A percentile compares a stretch with the other conserved stretches of the same genome.
These are phyloP conservation scores for Capronia americana DNA, from an alignment of 2,329 filamentous ascomycete species.

Conservation along the genomic window DNA sequence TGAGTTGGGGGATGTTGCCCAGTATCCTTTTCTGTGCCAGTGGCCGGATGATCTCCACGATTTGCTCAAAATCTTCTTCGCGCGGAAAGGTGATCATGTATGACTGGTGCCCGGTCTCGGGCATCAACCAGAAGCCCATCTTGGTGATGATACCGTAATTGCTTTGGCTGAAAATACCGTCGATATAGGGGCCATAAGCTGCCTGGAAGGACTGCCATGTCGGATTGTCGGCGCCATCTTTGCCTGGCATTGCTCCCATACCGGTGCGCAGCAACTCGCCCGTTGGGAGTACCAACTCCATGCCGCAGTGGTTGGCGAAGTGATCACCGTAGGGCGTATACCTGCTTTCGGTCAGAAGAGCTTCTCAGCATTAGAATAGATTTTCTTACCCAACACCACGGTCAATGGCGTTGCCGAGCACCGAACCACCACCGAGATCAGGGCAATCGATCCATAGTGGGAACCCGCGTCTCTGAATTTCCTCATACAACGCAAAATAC, in stretches of 20 bases:
- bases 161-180: conserved; percentile 44
- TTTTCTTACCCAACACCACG: conserved; percentile 48
- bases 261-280: conserved; percentile 50
- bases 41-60: conserved; percentile 49
- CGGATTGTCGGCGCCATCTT: conserved; percentile 45
- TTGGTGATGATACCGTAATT: conserved; percentile 45
- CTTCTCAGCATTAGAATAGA: background rate
- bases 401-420: conserved; percentile 59
- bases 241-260: conserved; percentile 46
- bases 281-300: conserved; percentile 53
- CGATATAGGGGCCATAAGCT: conserved; percentile 47
- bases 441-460: conserved; percentile 58
- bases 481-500: conserved; percentile 53
- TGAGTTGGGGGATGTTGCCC: conserved; percentile 44
- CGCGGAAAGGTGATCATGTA: conserved; percentile 51
- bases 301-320: conserved; percentile 53
- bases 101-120: conserved; percentile 47
- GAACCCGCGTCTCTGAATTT: conserved; percentile 48
- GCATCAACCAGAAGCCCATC: conserved; percentile 40
- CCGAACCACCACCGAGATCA: conserved; percentile 57
- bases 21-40: conserved; percentile 42
- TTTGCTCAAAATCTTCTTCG: conserved; percentile 46
- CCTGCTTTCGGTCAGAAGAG: conserved; percentile 7
- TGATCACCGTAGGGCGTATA: conserved; percentile 51
- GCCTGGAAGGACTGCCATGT: conserved; percentile 42